These are phyloP conservation scores for Amylocarpus encephaloides DNA, from an alignment of 2,329 filamentous ascomycete genomes.

Conservation along the genomic window DNA sequence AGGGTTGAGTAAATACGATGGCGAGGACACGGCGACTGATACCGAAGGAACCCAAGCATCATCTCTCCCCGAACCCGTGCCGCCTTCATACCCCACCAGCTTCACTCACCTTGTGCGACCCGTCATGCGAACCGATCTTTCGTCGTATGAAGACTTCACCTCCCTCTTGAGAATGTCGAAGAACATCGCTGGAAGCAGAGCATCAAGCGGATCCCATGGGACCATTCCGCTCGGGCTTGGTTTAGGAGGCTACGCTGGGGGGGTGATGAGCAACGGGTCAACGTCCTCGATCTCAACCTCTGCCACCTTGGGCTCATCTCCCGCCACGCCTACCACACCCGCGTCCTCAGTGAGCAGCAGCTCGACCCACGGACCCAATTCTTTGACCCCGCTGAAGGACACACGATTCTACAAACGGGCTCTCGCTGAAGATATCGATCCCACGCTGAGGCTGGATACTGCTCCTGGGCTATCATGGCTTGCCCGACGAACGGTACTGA, in stretches of 20 bases:
- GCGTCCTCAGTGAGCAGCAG: slow-evolving; percentile 45
- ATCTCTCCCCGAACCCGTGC: slow-evolving; percentile 37
- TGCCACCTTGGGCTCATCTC: slow-evolving; percentile 45
- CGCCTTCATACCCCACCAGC: slow-evolving; percentile 57
- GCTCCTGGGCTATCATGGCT: slow-evolving; percentile 93
- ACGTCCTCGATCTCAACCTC: slow-evolving; percentile 50
- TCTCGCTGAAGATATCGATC: slow-evolving; percentile 86
- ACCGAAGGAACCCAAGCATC: slow-evolving; percentile 26
- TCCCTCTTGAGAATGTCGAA: slow-evolving; percentile 66
- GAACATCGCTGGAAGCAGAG: slow-evolving; percentile 53
- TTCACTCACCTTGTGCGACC: slow-evolving; percentile 80
- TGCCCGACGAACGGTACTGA: slow-evolving; percentile 76
- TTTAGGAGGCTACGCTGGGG: slow-evolving; percentile 41
- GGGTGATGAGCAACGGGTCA: slow-evolving; percentile 47
- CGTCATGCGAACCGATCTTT: slow-evolving; percentile 74
- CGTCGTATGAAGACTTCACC: slow-evolving; percentile 78
- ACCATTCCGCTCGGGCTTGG: slow-evolving; percentile 43
- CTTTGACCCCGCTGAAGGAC: slow-evolving; percentile 68
- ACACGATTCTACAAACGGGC: slow-evolving; percentile 91
- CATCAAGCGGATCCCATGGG: slow-evolving; percentile 65
- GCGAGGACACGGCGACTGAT: slow-evolving; percentile 39
- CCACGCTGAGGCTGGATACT: slow-evolving; percentile 80
- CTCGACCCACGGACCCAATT: slow-evolving; percentile 34
- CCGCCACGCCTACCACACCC: slow-evolving; percentile 52
- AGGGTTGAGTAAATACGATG: slow-evolving; percentile 63